phyloP scores from a whole-genome alignment of 2,329 filamentous ascomycete species.

The Bipolaris sorokiniana region DNA sequence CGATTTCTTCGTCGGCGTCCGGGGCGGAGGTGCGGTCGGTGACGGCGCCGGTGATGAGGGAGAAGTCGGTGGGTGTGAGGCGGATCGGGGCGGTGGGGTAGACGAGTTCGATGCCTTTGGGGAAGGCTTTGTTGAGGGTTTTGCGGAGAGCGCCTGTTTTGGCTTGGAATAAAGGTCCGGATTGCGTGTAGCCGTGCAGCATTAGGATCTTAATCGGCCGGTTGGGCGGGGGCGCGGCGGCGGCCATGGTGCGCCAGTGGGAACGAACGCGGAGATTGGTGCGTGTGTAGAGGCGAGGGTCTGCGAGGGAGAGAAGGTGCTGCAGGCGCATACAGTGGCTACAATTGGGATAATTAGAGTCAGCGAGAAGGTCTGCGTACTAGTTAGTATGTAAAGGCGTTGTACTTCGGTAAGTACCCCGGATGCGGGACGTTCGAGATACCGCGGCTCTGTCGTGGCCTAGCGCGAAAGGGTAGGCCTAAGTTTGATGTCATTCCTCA shows the following conservation, averaged over 20 bases:
- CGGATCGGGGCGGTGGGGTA: slow-evolving; percentile 55
- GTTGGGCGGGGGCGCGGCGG: slow-evolving; percentile 36
- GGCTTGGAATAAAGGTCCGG: slow-evolving; percentile 79
- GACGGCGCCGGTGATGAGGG: slow-evolving; percentile 54
- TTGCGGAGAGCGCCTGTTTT: slow-evolving; percentile 91
- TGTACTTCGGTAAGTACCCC: background rate
- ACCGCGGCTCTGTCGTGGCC: slow-evolving; percentile 11
- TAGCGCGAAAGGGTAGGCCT: slow-evolving; percentile 3
- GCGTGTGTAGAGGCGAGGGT: slow-evolving; percentile 14
- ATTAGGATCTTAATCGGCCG: slow-evolving; percentile 55
- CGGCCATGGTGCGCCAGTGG: slow-evolving; percentile 39
- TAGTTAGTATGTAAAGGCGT: background rate
- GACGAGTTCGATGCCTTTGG: slow-evolving; percentile 57
- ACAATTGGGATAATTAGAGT: background rate
- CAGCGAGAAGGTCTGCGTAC: background rate
- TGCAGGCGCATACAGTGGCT: slow-evolving; percentile 11
- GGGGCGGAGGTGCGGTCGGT: no score
- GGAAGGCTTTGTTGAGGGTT: slow-evolving; percentile 74
- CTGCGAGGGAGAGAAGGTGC: slow-evolving; percentile 7
- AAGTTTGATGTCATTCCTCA: background rate
- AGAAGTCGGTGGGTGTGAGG: slow-evolving; percentile 55
- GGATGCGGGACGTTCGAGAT: slow-evolving; percentile 6
- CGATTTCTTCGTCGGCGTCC: slow-evolving; percentile 52
- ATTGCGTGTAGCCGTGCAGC: slow-evolving; percentile 83
- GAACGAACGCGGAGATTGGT: slow-evolving; percentile 25